Evolutionary conservation across 805 yeast genomes (phyloP).

Genomic region (Cyberlindnera xishuangbannaensis): DNA sequence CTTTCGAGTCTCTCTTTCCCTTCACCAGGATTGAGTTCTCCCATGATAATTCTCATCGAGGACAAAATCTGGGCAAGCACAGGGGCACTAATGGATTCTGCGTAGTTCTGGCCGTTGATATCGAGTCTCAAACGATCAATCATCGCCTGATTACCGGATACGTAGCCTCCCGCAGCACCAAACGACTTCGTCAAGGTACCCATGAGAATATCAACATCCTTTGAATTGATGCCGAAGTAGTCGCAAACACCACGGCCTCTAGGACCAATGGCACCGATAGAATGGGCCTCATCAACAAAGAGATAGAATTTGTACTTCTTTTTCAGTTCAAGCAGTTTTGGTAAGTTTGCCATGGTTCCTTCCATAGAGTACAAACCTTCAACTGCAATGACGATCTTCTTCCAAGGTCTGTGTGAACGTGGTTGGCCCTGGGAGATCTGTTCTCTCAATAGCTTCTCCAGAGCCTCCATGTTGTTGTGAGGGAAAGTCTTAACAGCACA

Average conservation of each 20-base stretch:
- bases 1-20: slow-evolving; percentile 87
- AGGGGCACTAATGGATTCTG: slow-evolving; percentile 88
- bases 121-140: slow-evolving; percentile 72
- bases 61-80: slow-evolving; percentile 84
- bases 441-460: slow-evolving; percentile 63
- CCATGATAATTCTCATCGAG: slow-evolving; percentile 71
- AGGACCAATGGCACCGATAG: slow-evolving; percentile 98
- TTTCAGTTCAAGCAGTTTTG: slow-evolving; percentile 66
- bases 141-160: slow-evolving; percentile 67
- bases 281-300: slow-evolving; percentile 96
- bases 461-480: slow-evolving; percentile 84
- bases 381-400: slow-evolving; percentile 76
- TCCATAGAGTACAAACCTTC: slow-evolving; percentile 82
- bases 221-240: slow-evolving; percentile 75
- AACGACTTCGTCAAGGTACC: slow-evolving; percentile 97
- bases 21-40: slow-evolving; percentile 85
- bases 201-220: slow-evolving; percentile 81
- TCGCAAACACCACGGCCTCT: slow-evolving; percentile 93
- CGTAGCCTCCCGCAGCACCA: slow-evolving; percentile 98
- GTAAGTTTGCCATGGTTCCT: slow-evolving; percentile 77
- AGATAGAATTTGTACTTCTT: slow-evolving; percentile 83
- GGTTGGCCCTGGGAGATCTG: slow-evolving; percentile 59
- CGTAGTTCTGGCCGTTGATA: slow-evolving; percentile 66
- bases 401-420: slow-evolving; percentile 94
- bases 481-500: slow-evolving; percentile 88